Base-by-base conservation (phyloP, 1,284 basidiomycete genomes). In the Pisolithus thermaeus region DNA sequence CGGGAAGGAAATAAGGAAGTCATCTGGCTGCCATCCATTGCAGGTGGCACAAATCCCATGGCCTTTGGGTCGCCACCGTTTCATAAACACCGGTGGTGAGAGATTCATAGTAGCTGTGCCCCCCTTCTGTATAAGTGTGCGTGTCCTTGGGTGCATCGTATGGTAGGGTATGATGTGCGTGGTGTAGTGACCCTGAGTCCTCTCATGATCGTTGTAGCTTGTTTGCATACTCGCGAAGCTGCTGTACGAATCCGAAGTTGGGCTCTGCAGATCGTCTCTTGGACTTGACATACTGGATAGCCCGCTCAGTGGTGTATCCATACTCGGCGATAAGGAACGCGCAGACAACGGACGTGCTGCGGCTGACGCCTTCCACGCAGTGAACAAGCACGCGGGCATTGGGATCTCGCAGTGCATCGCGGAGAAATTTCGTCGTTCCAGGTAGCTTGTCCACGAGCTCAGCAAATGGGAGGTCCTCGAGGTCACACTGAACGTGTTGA, bases 351-450 rank as follows among this genome's bases (percentile, higher is more conserved):
- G 81, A 87, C 20, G 87, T 83, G 59, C 81, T 85, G 52, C 90
- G 74, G 61, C 84, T 88, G 52, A 92, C 77, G 47, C 90, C 90
- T 62, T 91, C 85, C 46, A 78, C 80, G 64, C 90, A 93, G 67
- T 94, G 90, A 6, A 93, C 89, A 48, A 93, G 79, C 42, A 92
- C 83, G 42, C 78, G 71, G 11, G 82, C 76, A 16, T 77, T 68
- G 0, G 80, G 77, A 53, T 74, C 71, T 4, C 63, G 57, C 30
- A 87, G 70, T 14, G 85, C 84, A 27, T 76, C 73, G 7, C 69
- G 65, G 51, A 89, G 76, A 62, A 80, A 88, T 1, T 73, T 70
- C 0, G 83, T 84, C 47, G 83, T 77, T 9, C 62, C 65, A 0
- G 83, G 81, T 18, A 89, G 75, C 60, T 83, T 77, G 0, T 73